A percentile compares a stretch with the other conserved stretches of the same genome.
Conservation (phyloP, 1,139 yeast species). For the Hemisphaericaspora xylofermentans region DNA sequence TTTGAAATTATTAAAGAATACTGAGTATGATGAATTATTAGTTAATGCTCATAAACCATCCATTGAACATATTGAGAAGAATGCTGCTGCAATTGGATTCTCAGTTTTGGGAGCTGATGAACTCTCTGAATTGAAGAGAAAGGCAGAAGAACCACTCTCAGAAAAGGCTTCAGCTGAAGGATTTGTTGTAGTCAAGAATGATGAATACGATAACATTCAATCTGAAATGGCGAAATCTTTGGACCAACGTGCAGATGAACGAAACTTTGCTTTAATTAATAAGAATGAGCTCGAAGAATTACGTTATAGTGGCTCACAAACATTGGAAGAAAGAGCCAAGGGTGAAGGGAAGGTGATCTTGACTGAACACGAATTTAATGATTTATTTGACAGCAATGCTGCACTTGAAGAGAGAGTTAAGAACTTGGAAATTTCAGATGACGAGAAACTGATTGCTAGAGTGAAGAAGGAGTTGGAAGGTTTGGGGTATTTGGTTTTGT, state of each 20-base stretch:
- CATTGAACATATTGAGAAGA: conserved; percentile 26
- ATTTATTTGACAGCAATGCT: conserved; percentile 13
- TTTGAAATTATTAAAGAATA: conserved; percentile 21
- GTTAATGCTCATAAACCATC: conserved; percentile 40
- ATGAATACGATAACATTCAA: conserved; percentile 27
- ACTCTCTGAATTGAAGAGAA: conserved; percentile 18
- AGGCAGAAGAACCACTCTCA: conserved; percentile 17
- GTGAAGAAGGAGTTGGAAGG: conserved; percentile 9
- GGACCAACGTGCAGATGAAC: conserved; percentile 23
- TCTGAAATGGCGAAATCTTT: conserved; percentile 25
- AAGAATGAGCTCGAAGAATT: conserved; percentile 14
- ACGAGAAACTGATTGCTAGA: conserved; percentile 3
- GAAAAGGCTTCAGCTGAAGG: conserved; percentile 31
- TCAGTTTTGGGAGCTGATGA: conserved; percentile 29
- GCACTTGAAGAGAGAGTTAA: conserved; percentile 7
- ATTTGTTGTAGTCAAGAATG: conserved; percentile 31
- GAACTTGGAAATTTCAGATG: conserved; percentile 6
- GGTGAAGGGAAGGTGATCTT: conserved; percentile 29
- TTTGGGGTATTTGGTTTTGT: conserved; percentile 22
- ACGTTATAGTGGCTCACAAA: conserved; percentile 11
- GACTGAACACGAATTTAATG: conserved; percentile 20
- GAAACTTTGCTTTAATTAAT: conserved; percentile 10
- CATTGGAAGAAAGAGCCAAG: conserved; percentile 21
- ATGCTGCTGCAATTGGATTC: conserved; percentile 31
- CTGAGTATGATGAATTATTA: conserved; percentile 34